Base-by-base conservation (phyloP, 148 eudicot species). In the Fagopyrum homotropicum region DNA sequence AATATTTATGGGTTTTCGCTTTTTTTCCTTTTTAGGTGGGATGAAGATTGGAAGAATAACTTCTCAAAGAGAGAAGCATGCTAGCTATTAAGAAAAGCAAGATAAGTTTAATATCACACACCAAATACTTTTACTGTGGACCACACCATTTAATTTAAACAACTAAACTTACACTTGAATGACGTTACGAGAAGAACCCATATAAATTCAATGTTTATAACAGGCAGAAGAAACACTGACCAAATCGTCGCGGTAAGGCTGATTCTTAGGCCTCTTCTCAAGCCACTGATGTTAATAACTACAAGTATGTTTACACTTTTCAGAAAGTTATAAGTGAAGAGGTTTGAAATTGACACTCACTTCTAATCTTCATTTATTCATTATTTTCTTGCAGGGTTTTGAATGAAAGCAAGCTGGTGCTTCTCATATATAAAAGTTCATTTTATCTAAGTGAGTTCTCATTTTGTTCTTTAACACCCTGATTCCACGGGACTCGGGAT, bases 41-140 rank as follows among this genome's bases (percentile, higher is more conserved):
- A 87, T 90, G 97, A 92, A 89, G 93, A 88, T 75, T 89, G 93
- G 90, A 83, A 87, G 81, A 85, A 73, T 82, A 87, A 86, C 70
- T 78, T 88, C 77, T 72, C 81, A 29, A 90, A 85, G 82, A 90
- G 82, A 81, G 91, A 90, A 73, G 84, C 89, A 88, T 88, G 89
- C 73, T 45, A 11, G 94, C 85, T 79, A 76, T 88, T 80, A 89
- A 88, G 92, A 90, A 88, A 88, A 86, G 90, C 85, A 94, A 81
- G 85, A 83, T 86, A 94, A 97, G 98, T 94, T 83, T 77, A 82
- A 80, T 80, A 74, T 80, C 82, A 78, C 76, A 79, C 78, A 78
- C 75, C 74, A 73, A 61, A 4, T 10, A 56, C 68, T 64, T 78
- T 79, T 79, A 56, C 61, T 74, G 83, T 84, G 92, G 91, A 88